phyloP scores from a whole-genome alignment of 148 eudicot species.

The Vaccinium corymbosum region DNA sequence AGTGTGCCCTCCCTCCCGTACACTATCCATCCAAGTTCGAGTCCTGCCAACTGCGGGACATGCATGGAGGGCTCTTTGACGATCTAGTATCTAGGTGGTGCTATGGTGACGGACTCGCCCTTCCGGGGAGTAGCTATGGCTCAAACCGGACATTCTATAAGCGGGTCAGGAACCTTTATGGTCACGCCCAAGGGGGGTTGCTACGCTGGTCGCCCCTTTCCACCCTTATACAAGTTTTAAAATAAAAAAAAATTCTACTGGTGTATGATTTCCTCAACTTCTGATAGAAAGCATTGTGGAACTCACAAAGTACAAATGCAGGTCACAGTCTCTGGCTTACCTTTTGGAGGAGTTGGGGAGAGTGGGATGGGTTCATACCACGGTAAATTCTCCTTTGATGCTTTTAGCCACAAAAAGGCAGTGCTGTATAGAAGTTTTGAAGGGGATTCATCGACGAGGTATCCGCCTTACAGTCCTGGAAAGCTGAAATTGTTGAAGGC shows the following conservation, averaged over 20 bases:
- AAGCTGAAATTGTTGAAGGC: conserved; percentile 48
- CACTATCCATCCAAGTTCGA: no score
- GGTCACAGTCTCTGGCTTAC: conserved; percentile 47
- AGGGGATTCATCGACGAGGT: conserved; percentile 49
- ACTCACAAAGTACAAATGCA: conserved; percentile 21
- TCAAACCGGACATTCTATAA: no score
- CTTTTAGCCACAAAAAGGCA: conserved; percentile 68
- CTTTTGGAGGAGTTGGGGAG: conserved; percentile 87
- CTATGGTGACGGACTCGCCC: no score
- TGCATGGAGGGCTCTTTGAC: no score
- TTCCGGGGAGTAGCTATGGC: no score
- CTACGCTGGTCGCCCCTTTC: no score
- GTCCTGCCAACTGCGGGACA: no score
- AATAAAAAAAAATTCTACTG: background rate
- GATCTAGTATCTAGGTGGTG: no score
- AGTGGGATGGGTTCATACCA: conserved; percentile 78
- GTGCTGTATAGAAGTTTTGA: conserved; percentile 49
- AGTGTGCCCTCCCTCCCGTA: no score
- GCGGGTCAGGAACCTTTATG: no score
- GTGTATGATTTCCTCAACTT: background rate
- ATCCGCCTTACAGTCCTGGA: conserved; percentile 55
- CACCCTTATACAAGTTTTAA: background rate
- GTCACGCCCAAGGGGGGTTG: no score
- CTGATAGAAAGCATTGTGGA: background rate
- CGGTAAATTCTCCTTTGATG: conserved; percentile 67